Conservation (phyloP, 2,329 filamentous ascomycete species). For the Arachnomyces sp. region DNA sequence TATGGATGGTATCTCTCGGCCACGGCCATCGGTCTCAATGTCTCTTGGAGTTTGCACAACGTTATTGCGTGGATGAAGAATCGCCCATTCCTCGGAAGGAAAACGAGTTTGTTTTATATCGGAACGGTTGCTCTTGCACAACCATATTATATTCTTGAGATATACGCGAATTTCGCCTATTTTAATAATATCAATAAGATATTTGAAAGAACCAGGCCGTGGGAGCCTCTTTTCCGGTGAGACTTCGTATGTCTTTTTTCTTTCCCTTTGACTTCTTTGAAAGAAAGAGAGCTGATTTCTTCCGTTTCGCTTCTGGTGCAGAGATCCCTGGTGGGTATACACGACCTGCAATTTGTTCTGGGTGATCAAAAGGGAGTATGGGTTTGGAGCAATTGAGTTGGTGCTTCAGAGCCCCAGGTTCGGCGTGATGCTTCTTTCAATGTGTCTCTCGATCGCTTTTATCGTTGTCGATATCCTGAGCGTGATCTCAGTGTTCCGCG, state of each 20-base stretch:
- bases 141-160: conserved; percentile 59
- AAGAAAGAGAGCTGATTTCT: too few species aligned
- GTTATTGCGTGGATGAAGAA: conserved; percentile 62
- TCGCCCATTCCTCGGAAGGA: conserved; percentile 49
- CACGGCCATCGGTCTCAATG: conserved; percentile 54
- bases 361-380: conserved; percentile 56
- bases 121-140: conserved; percentile 51
- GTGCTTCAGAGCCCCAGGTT: conserved; percentile 57
- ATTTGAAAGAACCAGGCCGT: conserved; percentile 50
- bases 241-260: conserved; percentile 5
- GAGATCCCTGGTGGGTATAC: conserved; percentile 63
- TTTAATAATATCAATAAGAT: conserved; percentile 50
- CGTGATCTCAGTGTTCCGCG: conserved; percentile 45
- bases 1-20: conserved; percentile 59
- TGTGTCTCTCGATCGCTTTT: conserved; percentile 55
- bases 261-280: too few species aligned
- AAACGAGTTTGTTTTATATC: conserved; percentile 50
- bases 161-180: conserved; percentile 58
- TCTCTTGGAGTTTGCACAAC: conserved; percentile 59
- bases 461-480: conserved; percentile 55
- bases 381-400: conserved; percentile 51
- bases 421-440: conserved; percentile 53
- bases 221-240: conserved; percentile 53
- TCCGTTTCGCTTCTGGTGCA: too few species aligned
- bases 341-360: conserved; percentile 54